Base-by-base conservation (phyloP, 768 basidiomycete species). In the Amanita phalloides region DNA sequence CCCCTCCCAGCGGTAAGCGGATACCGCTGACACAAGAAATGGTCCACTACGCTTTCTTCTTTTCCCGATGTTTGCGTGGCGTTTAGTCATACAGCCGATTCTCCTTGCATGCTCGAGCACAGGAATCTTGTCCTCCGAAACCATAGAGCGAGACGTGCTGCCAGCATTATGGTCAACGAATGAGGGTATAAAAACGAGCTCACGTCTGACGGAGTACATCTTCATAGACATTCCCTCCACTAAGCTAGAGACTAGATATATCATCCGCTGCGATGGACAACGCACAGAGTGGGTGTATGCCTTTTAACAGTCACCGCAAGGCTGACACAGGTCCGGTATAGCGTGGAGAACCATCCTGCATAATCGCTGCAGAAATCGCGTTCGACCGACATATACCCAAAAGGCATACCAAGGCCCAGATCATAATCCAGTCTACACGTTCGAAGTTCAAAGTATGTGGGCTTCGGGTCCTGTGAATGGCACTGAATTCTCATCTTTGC, bases 391-490 rank as follows among this genome's bases (percentile, higher is more conserved):
- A 17, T 49, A 49, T 30, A 7, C 8, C n/a, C 35, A 49, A 25
- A 39, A 37, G 14, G 21, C 14, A 37, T 37, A 37, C 21, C 14
- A 28, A 13, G 48, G 48, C n/a, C 48, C 48, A 38, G 37, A 49
- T 28, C 48, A 49, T 39, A 28, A 13, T 11, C 48, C 37, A 4
- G 17, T 17, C 14, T 49, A 37, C 26, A 38, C 37, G 23, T 49
- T 14, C 17, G 48, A 49, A 17, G 48, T 49, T 23, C 48, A 49
- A 49, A 49, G 48, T 49, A 49, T 39, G 37, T 28, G 17, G 2
- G 6, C 35, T 6, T 39, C 17, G 28, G 23, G 4, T 23, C 23
- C 26, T 38, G 9, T 14, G 8, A 13, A 38, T 8, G 8, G n/a
- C 11, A 13, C n/a, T 37, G 36, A 37, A 44, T 37, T 3, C 25